These are phyloP conservation scores for Russula ochroleuca DNA, from an alignment of 768 basidiomycete genomes.

Conservation along the genomic window DNA sequence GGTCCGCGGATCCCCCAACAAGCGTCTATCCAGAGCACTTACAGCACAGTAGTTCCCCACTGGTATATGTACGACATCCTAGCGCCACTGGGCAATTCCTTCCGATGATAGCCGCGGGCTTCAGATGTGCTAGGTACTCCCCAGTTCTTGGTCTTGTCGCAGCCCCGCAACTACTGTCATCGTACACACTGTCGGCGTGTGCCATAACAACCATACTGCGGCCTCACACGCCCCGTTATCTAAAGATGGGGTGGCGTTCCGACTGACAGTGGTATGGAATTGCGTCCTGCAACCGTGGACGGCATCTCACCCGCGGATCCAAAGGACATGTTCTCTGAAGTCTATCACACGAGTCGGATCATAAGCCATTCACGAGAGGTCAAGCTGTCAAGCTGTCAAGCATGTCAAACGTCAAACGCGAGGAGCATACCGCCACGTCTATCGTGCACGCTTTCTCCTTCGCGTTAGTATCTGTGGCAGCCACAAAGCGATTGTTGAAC, in stretches of 20 bases:
- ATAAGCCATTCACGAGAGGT: background rate
- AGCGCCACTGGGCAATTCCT: background rate
- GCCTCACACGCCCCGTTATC: background rate
- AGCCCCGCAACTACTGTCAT: background rate
- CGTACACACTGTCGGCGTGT: background rate
- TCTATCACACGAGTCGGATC: slow-evolving; percentile 19
- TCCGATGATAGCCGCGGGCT: background rate
- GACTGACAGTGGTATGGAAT: slow-evolving; percentile 9
- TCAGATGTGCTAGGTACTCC: background rate
- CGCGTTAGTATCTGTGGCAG: background rate
- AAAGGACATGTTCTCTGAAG: background rate
- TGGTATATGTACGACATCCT: slow-evolving; percentile 1
- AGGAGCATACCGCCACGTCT: background rate
- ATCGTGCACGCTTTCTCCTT: background rate
- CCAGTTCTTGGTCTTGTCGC: background rate
- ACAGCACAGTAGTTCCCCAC: background rate
- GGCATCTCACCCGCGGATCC: slow-evolving; percentile 16
- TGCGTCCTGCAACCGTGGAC: background rate
- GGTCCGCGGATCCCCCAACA: slow-evolving; percentile 16
- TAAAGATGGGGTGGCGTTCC: slow-evolving; percentile 6
- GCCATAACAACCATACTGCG: background rate
- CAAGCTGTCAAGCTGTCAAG: slow-evolving; percentile 6
- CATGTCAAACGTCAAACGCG: slow-evolving; percentile 8
- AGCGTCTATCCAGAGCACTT: background rate
- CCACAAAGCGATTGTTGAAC: slow-evolving; percentile 6